Conservation (phyloP, 352 stramenopile genomes). For the Nothophytophthora sp. region DNA sequence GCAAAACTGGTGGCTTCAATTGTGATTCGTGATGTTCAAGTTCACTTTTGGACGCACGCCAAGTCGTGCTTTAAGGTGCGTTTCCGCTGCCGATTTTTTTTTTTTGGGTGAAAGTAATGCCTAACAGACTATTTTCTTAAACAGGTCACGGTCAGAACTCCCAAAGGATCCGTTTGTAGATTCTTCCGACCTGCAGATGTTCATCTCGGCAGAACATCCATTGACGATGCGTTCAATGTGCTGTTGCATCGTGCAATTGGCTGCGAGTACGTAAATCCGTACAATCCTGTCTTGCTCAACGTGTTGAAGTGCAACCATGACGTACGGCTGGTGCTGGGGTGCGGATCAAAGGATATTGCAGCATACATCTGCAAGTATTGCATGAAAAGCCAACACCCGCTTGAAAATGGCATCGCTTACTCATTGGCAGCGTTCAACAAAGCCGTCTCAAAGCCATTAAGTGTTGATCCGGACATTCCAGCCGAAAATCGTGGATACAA, state of each 20-base stretch:
- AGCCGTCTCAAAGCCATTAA: not conserved
- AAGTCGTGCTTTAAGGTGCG: slow-evolving; percentile 20
- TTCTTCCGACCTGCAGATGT: slow-evolving; percentile 22
- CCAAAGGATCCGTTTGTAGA: slow-evolving; percentile 12
- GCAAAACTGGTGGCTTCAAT: not conserved
- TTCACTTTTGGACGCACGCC: slow-evolving; percentile 14
- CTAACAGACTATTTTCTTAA: not conserved
- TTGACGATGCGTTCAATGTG: not conserved
- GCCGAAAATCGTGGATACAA: slow-evolving; percentile 6
- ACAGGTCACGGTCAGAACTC: slow-evolving; percentile 14
- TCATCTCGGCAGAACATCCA: not conserved
- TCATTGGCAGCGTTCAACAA: slow-evolving; percentile 15
- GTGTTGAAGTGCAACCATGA: slow-evolving; percentile 33
- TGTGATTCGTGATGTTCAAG: slow-evolving; percentile 10
- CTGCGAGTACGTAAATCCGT: slow-evolving; percentile 33
- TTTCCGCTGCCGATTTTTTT: not conserved
- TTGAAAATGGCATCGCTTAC: slow-evolving; percentile 21
- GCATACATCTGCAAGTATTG: slow-evolving; percentile 33
- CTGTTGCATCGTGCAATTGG: slow-evolving; percentile 8
- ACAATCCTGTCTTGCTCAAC: slow-evolving; percentile 13
- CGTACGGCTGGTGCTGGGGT: slow-evolving; percentile 14
- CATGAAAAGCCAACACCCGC: slow-evolving; percentile 22
- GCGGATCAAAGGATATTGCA: slow-evolving; percentile 9
- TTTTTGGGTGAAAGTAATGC: not conserved
- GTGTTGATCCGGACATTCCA: slow-evolving; percentile 3